Conservation (phyloP, 306 rosid species). For the Cicer yamashitae region DNA sequence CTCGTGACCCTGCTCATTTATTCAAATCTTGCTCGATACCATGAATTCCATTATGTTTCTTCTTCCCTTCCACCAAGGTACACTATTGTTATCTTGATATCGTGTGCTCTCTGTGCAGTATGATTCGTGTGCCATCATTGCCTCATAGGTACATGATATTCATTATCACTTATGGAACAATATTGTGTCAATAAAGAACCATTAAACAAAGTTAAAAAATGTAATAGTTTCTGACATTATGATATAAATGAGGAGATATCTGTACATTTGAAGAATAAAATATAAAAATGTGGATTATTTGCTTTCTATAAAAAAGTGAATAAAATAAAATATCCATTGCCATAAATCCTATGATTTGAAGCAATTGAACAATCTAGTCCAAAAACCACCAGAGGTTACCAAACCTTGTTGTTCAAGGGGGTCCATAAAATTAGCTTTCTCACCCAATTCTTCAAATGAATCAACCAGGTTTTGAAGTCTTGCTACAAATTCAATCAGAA, state of each 20-base stretch:
- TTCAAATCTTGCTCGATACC: no score
- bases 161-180: no score
- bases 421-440: slow-evolving; percentile 72
- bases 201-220: not conserved
- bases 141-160: no score
- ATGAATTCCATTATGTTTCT: no score
- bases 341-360: slow-evolving; percentile 34
- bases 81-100: no score
- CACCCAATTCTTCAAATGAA: slow-evolving; percentile 72
- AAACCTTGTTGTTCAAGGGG: slow-evolving; percentile 55
- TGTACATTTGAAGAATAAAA: not conserved
- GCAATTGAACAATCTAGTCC: slow-evolving; percentile 57
- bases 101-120: no score
- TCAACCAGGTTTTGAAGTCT: slow-evolving; percentile 88
- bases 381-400: slow-evolving; percentile 50
- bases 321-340: no score
- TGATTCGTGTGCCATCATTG: no score
- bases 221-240: not conserved
- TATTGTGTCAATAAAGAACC: no score
- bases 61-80: no score
- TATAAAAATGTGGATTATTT: not conserved
- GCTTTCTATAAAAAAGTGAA: no score
- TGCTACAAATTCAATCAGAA: slow-evolving; percentile 90
- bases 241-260: not conserved
- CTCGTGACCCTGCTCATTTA: no score